Conservation (phyloP, 148 eudicot genomes). For the Nepenthes mirabilis region DNA sequence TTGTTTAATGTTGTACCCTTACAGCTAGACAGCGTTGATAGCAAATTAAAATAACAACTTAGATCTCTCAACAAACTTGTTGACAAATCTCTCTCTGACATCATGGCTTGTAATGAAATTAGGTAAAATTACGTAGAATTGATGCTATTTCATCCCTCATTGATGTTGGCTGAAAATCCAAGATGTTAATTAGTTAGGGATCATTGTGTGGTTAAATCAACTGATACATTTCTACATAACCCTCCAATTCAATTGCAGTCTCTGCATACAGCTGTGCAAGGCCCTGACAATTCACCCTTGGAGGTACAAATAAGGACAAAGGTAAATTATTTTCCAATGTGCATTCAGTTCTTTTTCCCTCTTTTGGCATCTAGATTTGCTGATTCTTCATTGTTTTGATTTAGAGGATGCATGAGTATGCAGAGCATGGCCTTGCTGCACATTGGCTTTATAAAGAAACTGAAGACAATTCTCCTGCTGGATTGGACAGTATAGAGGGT, state of each 20-base stretch:
- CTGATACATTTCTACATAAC: neutral
- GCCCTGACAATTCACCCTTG: conserved; percentile 73
- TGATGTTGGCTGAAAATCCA: too few species aligned
- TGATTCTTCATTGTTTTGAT: conserved; percentile 3
- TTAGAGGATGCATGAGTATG: conserved; percentile 94
- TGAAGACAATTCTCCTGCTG: conserved; percentile 25
- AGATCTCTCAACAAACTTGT: too few species aligned
- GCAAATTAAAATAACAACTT: too few species aligned
- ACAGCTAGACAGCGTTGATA: too few species aligned
- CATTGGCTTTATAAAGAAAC: conserved; percentile 98
- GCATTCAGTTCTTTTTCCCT: neutral
- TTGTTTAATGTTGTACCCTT: too few species aligned
- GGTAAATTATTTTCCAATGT: conserved; percentile 18
- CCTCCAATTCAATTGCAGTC: conserved; percentile 45
- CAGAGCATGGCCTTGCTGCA: conserved; percentile 95
- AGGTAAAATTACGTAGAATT: too few species aligned
- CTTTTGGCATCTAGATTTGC: conserved; percentile 4
- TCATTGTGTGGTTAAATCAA: too few species aligned
- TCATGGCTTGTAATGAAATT: too few species aligned
- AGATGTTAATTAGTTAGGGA: too few species aligned
- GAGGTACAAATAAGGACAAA: conserved; percentile 96
- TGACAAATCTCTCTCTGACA: too few species aligned
- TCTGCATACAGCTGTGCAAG: conserved; percentile 88
- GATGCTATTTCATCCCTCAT: too few species aligned
- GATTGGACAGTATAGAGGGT: conserved; percentile 15